Evolutionary conservation across 129 eudicot genomes (phyloP).

Genomic region (Flaveria brownii): DNA sequence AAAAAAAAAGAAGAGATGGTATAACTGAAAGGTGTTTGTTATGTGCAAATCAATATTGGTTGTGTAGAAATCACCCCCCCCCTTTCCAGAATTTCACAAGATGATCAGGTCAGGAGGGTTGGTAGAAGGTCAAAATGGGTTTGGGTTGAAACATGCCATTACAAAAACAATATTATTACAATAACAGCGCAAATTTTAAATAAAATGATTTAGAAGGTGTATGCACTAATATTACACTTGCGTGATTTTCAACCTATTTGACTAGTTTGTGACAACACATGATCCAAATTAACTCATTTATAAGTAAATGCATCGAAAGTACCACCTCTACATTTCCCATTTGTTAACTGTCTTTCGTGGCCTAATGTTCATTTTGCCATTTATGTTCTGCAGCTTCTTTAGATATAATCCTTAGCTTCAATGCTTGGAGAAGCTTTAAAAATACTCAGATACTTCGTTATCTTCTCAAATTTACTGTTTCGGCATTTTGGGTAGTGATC

Average conservation of each 20-base stretch:
- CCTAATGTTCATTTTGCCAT: constrained; percentile 10
- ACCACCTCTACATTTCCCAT: not conserved
- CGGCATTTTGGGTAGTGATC: constrained; percentile 87
- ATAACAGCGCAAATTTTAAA: not conserved
- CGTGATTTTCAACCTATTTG: not conserved
- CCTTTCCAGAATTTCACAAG: not conserved
- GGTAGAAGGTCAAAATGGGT: not conserved
- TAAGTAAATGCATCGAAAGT: constrained; percentile 3
- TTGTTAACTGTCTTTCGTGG: constrained; percentile 4
- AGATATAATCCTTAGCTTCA: constrained; percentile 75
- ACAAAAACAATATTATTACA: constrained; percentile 7
- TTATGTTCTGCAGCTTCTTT: constrained; percentile 63
- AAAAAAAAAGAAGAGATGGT: not conserved
- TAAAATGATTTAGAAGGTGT: constrained; percentile 13
- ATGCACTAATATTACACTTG: not conserved
- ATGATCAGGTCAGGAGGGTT: not conserved
- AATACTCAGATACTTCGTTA: constrained; percentile 80
- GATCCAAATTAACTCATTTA: constrained; percentile 1
- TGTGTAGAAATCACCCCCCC: not conserved
- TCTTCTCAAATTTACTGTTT: constrained; percentile 66
- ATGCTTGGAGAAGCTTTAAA: constrained; percentile 93
- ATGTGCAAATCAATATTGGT: not conserved
- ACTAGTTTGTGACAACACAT: not conserved
- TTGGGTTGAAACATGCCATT: not conserved
- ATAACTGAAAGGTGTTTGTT: not conserved